Evolutionary conservation across 2,329 filamentous ascomycete species (phyloP), one percentile per base, ranked within the genome.

Genomic region (Trichophyton verrucosum): DNA sequence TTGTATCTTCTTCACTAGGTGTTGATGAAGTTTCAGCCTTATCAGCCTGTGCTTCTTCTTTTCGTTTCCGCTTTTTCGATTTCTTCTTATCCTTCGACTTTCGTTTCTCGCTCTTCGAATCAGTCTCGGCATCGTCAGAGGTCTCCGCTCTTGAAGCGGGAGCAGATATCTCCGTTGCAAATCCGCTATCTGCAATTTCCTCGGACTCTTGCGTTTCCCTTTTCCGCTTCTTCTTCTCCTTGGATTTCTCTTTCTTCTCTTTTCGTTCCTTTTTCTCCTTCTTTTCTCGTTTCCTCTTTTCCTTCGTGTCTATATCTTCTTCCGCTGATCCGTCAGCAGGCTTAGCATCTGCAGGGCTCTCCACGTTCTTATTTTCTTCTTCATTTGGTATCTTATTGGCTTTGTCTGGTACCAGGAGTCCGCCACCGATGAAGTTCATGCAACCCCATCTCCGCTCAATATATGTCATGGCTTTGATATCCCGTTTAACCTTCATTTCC

Each of bases 341-440:
- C 24, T 49, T 49, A 5, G 13, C 24, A 46, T 42, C n/a, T 3
- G 24, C 40, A 11, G 11, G 42, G 24, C 40, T 11, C 11, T 57
- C 40, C 11, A 15, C 24, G 15, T 9, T 36, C 20, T 57, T 27
- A 24, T 44, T 44, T 11, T 27, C 33, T 44, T 44, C 40, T 3
- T n/a, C 27, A 11, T 42, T 57, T 17, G 51, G 27, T 22, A 57
- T 57, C 15, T 44, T 57, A n/a, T 81, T 75, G 61, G 80, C 77
- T 69, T 81, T 80, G 63, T 84, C 82, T 11, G 83, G 83, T 3
- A 82, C 79, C 64, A 87, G 70, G 61, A 91, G 81, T 0, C 92
- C 94, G n/a, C 90, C 94, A 62, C 81, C 85, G 24, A 99, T 86
- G 73, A 99, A 99, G 57, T 86, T 83, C 80, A 96, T 89, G 8